Base-by-base conservation (phyloP, 805 yeast genomes). In the Wickerhamomyces tratensis region DNA sequence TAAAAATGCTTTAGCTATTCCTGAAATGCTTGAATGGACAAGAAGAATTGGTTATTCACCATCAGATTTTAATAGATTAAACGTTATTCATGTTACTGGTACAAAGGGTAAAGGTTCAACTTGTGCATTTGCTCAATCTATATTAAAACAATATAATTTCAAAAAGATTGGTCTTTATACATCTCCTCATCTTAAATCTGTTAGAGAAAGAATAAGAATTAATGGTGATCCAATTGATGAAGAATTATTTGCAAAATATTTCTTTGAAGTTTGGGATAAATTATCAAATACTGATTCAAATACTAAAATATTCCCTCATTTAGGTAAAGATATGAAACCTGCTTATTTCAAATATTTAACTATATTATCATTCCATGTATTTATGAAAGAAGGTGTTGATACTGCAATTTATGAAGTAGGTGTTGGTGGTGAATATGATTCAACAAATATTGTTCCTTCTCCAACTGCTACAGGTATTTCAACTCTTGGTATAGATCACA, bases 71-170 rank as follows among this genome's bases (percentile, higher is more conserved):
- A 77, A 89, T 63, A 71, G 63, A 46, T 61, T 93, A 52, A 89
- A 89, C 52, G 72, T 88, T 3, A 73, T 93, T 36, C 99, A 93
- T 57, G 82, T 94, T 34, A 89, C 99, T 0, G 99, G 99, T 20
- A 93, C 99, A 1, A 93, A 93, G 60, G 99, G 99, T 12, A 93
- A 93, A 64, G 99, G 99, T 1, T 88, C 97, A 1, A 91, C 98
- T 0, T 91, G 97, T 62, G 96, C 98, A 0, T 93, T 93, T 57
- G 77, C 88, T 3, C 85, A 86, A 53, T 78, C 93, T 3, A 86
- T 94, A 35, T 62, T 94, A 46, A 56, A 63, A 7, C 86, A 86
- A 56, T 86, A 86, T 53, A 43, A 31, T 33, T 64, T 82, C 43
- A 59, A 62, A 15, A 86, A 86, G 59, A 74, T 89, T 41, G 99